These are phyloP conservation scores for Amylostereum chailletii DNA, from an alignment of 1,284 basidiomycete species.

Conservation along the genomic window DNA sequence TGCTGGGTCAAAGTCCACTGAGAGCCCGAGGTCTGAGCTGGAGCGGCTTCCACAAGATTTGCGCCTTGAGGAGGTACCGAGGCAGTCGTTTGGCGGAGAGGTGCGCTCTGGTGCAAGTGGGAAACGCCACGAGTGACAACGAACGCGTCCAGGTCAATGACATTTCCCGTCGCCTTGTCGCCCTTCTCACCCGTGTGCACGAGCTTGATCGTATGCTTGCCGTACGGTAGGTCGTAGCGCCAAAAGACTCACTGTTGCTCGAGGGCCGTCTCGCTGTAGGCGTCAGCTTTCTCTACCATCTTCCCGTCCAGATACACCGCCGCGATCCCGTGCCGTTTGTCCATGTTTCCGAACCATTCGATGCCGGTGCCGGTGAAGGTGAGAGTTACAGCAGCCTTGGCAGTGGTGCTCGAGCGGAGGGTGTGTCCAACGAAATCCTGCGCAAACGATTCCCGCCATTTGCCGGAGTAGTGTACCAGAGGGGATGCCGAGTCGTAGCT, in stretches of 20 bases:
- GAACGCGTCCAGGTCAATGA: constrained; percentile 56
- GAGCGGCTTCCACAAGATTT: constrained; percentile 11
- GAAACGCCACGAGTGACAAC: constrained; percentile 42
- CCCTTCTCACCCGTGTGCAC: constrained; percentile 41
- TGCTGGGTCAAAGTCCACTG: constrained; percentile 44
- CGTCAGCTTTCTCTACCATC: constrained; percentile 34
- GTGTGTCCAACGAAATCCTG: constrained; percentile 40
- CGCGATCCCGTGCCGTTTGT: constrained; percentile 43
- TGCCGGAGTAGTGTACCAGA: constrained; percentile 48
- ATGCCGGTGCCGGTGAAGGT: constrained; percentile 63
- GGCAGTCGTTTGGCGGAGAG: background rate
- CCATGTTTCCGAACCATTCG: constrained; percentile 66
- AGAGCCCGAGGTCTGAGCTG: constrained; percentile 10
- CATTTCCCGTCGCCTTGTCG: constrained; percentile 23
- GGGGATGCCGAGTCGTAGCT: constrained; percentile 60
- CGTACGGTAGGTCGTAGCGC: constrained; percentile 41
- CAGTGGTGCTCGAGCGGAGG: constrained; percentile 37
- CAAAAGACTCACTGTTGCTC: constrained; percentile 62
- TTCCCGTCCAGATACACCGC: constrained; percentile 52
- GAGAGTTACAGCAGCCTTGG: constrained; percentile 45
- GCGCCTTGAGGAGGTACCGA: constrained; percentile 4
- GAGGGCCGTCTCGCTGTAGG: constrained; percentile 29
- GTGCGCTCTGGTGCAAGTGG: background rate
- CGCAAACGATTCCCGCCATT: constrained; percentile 49
- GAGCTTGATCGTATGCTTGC: constrained; percentile 56